These are phyloP conservation scores for Aphanomyces astaci DNA, from an alignment of 352 stramenopile species.

Conservation along the genomic window DNA sequence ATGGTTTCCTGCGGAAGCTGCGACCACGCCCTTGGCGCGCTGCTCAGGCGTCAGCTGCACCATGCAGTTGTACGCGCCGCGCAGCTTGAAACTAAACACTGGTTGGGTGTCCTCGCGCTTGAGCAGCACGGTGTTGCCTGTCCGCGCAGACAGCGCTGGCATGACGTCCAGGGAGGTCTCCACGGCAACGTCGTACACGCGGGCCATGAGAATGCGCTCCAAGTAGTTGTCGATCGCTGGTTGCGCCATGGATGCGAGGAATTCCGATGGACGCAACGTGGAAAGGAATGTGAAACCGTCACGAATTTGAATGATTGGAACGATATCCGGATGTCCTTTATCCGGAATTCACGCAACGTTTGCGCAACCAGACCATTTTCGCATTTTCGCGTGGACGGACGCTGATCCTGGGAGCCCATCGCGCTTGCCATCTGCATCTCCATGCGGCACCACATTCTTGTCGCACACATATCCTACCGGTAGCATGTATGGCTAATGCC, in stretches of 20 bases:
- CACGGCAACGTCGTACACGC: conserved; percentile 80
- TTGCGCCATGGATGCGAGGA: too few species aligned
- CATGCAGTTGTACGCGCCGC: conserved; percentile 99
- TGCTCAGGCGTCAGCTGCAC: conserved; percentile 72
- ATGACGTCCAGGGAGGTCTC: conserved; percentile 75
- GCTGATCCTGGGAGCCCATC: too few species aligned
- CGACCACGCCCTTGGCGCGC: conserved; percentile 69
- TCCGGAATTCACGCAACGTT: background rate
- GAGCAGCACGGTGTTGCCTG: conserved; percentile 79
- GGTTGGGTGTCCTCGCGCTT: conserved; percentile 97
- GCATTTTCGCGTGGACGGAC: background rate
- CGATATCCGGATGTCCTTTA: background rate
- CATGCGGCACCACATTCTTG: too few species aligned
- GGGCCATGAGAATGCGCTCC: conserved; percentile 78
- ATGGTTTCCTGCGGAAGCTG: conserved; percentile 93
- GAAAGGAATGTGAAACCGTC: too few species aligned
- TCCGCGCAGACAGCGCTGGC: conserved; percentile 49
- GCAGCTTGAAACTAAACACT: conserved; percentile 99
- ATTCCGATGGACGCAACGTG: too few species aligned
- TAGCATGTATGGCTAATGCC: too few species aligned
- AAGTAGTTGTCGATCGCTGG: conserved; percentile 67
- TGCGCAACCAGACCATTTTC: background rate
- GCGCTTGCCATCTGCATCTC: too few species aligned
- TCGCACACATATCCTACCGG: too few species aligned
- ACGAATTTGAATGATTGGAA: too few species aligned